Conservation (phyloP, 495 filamentous ascomycete genomes). For the Aspergillus steynii region DNA sequence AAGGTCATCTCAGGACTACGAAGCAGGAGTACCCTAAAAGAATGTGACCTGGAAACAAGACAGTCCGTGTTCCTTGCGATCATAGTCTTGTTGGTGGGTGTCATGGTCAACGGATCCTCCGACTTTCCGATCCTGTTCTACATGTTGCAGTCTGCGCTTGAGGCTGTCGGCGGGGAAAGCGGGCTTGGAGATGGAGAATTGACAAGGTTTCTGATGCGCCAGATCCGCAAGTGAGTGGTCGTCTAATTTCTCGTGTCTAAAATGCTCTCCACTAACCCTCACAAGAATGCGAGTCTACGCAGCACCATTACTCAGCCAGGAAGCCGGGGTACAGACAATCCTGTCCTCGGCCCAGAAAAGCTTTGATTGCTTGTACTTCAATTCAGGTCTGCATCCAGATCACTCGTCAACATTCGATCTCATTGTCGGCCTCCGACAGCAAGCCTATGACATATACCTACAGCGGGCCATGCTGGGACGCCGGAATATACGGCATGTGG, state of each 20-base stretch:
- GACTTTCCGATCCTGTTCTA: slow-evolving; percentile 16
- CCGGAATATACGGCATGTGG: neutral
- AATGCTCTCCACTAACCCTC: neutral
- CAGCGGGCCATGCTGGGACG: slow-evolving; percentile 2
- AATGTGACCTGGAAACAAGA: slow-evolving; percentile 1
- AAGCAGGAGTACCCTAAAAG: neutral
- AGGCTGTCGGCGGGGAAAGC: slow-evolving; percentile 5
- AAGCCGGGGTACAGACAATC: slow-evolving; percentile 9
- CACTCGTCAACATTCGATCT: slow-evolving; percentile 5
- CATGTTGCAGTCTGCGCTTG: slow-evolving; percentile 12
- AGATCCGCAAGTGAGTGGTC: slow-evolving; percentile 16
- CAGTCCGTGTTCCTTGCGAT: slow-evolving; percentile 10
- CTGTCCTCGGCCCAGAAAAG: slow-evolving; percentile 8
- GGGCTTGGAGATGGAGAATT: slow-evolving; percentile 9
- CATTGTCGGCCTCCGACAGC: slow-evolving; percentile 10
- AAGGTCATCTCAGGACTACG: slow-evolving; percentile 11
- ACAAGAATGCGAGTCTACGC: slow-evolving; percentile 15
- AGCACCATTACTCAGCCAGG: slow-evolving; percentile 9
- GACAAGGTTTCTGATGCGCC: slow-evolving; percentile 5
- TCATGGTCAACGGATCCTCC: slow-evolving; percentile 13
- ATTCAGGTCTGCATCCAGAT: slow-evolving; percentile 9
- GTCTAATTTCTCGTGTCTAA: neutral
- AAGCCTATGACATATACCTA: slow-evolving; percentile 16
- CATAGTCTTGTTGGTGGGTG: slow-evolving; percentile 5
- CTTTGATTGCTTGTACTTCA: slow-evolving; percentile 14